These are phyloP conservation scores for Lentinula raphanica DNA, from an alignment of 768 basidiomycete genomes.

Conservation along the genomic window DNA sequence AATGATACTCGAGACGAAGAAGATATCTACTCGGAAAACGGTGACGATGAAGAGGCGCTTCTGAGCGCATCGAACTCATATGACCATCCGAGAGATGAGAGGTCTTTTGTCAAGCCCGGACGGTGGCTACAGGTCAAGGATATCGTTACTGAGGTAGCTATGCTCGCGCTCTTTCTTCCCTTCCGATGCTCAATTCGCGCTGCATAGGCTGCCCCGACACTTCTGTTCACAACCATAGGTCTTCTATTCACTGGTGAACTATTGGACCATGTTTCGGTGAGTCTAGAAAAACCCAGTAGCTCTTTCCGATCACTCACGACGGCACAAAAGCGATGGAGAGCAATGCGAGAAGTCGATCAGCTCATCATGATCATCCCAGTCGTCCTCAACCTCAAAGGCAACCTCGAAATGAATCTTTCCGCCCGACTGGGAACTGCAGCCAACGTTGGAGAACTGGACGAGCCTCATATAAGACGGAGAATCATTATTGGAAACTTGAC, in stretches of 20 bases:
- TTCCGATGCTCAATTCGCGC: not conserved
- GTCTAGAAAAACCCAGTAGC: conserved; percentile 15
- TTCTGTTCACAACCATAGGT: conserved; percentile 79
- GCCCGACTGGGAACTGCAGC: conserved; percentile 93
- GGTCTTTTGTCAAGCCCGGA: conserved; percentile 4
- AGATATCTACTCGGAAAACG: conserved; percentile 30
- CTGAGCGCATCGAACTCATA: conserved; percentile 26
- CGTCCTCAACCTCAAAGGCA: conserved; percentile 93
- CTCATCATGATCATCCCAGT: conserved; percentile 96
- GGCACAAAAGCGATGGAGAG: conserved; percentile 66
- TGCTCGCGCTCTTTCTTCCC: not conserved
- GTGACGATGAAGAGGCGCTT: conserved; percentile 48
- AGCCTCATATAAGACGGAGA: conserved; percentile 49
- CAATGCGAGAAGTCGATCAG: conserved; percentile 87
- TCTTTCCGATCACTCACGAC: not conserved
- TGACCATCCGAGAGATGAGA: not conserved
- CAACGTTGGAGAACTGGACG: conserved; percentile 89
- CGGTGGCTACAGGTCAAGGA: conserved; percentile 53
- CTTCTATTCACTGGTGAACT: conserved; percentile 89
- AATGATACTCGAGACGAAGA: conserved; percentile 46
- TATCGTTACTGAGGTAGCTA: conserved; percentile 65
- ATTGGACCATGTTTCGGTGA: conserved; percentile 78
- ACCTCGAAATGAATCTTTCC: conserved; percentile 97
- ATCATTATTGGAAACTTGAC: conserved; percentile 80
- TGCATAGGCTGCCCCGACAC: conserved; percentile 75